These are phyloP conservation scores for Psilocybe azurescens DNA, from an alignment of 768 basidiomycete genomes.

Conservation along the genomic window DNA sequence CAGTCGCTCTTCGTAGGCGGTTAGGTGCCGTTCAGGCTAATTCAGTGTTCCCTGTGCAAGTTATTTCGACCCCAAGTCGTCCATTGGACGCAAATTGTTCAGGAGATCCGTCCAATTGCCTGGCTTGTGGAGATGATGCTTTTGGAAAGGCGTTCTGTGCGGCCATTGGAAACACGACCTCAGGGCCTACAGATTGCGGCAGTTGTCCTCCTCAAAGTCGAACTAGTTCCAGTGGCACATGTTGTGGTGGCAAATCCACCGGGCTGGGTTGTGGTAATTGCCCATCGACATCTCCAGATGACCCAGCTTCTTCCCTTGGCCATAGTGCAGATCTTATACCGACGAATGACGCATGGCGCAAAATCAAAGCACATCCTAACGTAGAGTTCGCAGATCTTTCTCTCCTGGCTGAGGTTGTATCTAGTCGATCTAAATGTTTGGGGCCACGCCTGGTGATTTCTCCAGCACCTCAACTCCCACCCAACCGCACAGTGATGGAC, in stretches of 20 bases:
- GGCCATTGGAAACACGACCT: slow-evolving; percentile 69
- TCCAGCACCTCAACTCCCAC: slow-evolving; percentile 25
- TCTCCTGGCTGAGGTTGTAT: slow-evolving; percentile 88
- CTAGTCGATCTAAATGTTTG: slow-evolving; percentile 78
- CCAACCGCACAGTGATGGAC: not conserved
- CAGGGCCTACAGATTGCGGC: slow-evolving; percentile 54
- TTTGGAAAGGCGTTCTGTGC: slow-evolving; percentile 90
- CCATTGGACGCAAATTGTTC: slow-evolving; percentile 59
- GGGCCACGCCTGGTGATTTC: slow-evolving; percentile 72
- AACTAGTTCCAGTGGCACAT: slow-evolving; percentile 21
- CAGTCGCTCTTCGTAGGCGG: slow-evolving; percentile 79
- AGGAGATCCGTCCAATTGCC: slow-evolving; percentile 86
- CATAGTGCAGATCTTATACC: slow-evolving; percentile 62
- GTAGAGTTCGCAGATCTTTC: slow-evolving; percentile 83
- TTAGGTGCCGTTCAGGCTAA: slow-evolving; percentile 41
- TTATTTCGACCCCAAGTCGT: slow-evolving; percentile 17
- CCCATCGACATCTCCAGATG: slow-evolving; percentile 25
- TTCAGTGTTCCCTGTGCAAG: slow-evolving; percentile 58
- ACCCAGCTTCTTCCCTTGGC: slow-evolving; percentile 15
- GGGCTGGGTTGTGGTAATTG: slow-evolving; percentile 29
- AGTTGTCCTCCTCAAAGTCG: slow-evolving; percentile 52
- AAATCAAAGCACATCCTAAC: slow-evolving; percentile 88
- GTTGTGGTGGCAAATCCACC: slow-evolving; percentile 19
- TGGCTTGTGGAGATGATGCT: slow-evolving; percentile 83
- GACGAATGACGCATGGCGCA: slow-evolving; percentile 84